phyloP scores from a whole-genome alignment of 2,329 filamentous ascomycete species.

The Orbilia ellipsospora region DNA sequence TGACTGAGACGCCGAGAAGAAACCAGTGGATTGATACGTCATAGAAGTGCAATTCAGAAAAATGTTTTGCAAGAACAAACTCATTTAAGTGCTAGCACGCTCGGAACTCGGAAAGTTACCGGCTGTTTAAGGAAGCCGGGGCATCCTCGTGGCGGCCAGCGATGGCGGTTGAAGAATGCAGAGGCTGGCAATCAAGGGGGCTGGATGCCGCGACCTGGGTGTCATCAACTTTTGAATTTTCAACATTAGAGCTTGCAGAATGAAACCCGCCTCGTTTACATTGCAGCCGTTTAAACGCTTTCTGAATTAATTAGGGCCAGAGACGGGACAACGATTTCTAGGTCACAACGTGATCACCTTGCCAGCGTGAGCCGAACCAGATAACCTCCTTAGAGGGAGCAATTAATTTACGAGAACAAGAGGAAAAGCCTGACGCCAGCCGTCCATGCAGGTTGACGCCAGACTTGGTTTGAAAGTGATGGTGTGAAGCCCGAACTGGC shows the following conservation, averaged over 20 bases:
- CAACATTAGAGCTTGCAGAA: slow-evolving; percentile 38
- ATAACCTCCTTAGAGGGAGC: slow-evolving; percentile 18
- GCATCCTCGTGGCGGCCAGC: slow-evolving; percentile 54
- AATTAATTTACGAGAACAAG: slow-evolving; percentile 42
- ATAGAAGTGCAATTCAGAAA: slow-evolving; percentile 34
- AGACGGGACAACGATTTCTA: slow-evolving; percentile 35
- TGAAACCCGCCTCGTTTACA: slow-evolving; percentile 2
- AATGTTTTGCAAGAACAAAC: slow-evolving; percentile 39
- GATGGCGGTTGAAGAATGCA: slow-evolving; percentile 42
- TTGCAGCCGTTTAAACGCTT: slow-evolving; percentile 1
- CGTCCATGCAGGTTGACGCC: slow-evolving; percentile 28
- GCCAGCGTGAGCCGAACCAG: slow-evolving; percentile 21
- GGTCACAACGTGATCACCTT: background rate
- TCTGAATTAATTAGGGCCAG: slow-evolving; percentile 16
- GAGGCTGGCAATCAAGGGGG: slow-evolving; percentile 38
- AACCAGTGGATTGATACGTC: slow-evolving; percentile 35
- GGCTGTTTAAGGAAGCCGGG: slow-evolving; percentile 51
- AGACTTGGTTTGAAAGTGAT: slow-evolving; percentile 31
- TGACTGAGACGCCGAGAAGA: slow-evolving; percentile 28
- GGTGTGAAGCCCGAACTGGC: slow-evolving; percentile 52
- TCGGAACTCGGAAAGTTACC: slow-evolving; percentile 56
- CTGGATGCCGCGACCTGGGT: slow-evolving; percentile 48
- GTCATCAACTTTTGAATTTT: slow-evolving; percentile 42
- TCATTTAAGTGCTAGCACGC: slow-evolving; percentile 30
- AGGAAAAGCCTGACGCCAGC: slow-evolving; percentile 26